A percentile compares a stretch with the other conserved stretches of the same genome.
Conservation (phyloP, 371 early-diverging fungal genomes). For the Mucor plumbeus region DNA sequence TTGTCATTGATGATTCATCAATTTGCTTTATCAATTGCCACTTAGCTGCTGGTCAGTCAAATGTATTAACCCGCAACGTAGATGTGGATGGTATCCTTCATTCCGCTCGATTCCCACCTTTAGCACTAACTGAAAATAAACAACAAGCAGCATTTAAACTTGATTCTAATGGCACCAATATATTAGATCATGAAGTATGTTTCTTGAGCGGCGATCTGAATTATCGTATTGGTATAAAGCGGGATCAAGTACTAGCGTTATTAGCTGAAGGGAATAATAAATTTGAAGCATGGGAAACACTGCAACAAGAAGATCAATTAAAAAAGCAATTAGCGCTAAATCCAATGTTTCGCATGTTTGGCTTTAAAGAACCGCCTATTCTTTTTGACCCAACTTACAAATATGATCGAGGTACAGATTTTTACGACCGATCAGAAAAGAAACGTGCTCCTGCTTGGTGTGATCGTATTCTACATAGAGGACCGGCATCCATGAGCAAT, state of each 20-base stretch:
- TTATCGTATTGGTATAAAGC: slow-evolving; percentile 72
- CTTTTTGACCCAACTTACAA: slow-evolving; percentile 88
- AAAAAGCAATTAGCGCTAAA: slow-evolving; percentile 53
- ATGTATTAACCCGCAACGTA: slow-evolving; percentile 67
- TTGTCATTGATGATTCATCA: slow-evolving; percentile 73
- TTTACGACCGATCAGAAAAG: slow-evolving; percentile 83
- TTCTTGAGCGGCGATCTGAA: slow-evolving; percentile 83
- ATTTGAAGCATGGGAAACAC: slow-evolving; percentile 27
- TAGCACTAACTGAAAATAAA: neutral
- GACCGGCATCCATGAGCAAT: slow-evolving; percentile 7
- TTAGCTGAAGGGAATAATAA: slow-evolving; percentile 35
- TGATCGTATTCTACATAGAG: slow-evolving; percentile 12
- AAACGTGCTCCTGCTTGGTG: slow-evolving; percentile 79
- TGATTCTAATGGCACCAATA: slow-evolving; percentile 70
- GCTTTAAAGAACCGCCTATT: slow-evolving; percentile 69
- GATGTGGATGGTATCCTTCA: slow-evolving; percentile 71
- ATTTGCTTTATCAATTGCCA: slow-evolving; percentile 84
- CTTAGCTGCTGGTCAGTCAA: slow-evolving; percentile 77
- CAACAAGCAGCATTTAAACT: slow-evolving; percentile 33
- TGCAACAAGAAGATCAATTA: slow-evolving; percentile 75
- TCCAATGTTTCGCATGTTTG: slow-evolving; percentile 62
- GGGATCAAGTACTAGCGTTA: slow-evolving; percentile 59
- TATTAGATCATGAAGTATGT: slow-evolving; percentile 80
- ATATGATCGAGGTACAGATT: slow-evolving; percentile 71
- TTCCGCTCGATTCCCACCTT: slow-evolving; percentile 47